Evolutionary conservation across 306 rosid species (phyloP).

Genomic region (Pyrus communis): DNA sequence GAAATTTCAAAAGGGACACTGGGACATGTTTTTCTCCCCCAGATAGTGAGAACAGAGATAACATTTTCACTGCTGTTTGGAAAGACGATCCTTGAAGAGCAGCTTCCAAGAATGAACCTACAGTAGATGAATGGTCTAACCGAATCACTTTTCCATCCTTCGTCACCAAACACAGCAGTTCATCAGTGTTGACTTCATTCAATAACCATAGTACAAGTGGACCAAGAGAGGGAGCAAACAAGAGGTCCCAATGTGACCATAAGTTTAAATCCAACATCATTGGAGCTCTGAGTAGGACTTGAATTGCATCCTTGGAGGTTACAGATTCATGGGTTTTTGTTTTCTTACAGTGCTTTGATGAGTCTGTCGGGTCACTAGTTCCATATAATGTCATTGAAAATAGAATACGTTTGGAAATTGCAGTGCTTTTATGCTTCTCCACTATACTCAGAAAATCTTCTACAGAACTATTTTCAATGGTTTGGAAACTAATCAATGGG

Average conservation of each 20-base stretch:
- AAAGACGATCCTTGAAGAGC: slow-evolving; percentile 70
- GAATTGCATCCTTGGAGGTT: slow-evolving; percentile 57
- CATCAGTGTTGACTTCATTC: slow-evolving; percentile 56
- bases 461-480: slow-evolving; percentile 40
- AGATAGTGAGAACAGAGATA: slow-evolving; percentile 53
- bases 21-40: slow-evolving; percentile 77
- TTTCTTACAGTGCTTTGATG: slow-evolving; percentile 25
- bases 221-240: slow-evolving; percentile 78
- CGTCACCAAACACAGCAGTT: slow-evolving; percentile 72
- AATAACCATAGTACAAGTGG: slow-evolving; percentile 73
- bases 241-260: slow-evolving; percentile 91
- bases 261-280: slow-evolving; percentile 71
- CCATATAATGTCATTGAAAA: slow-evolving; percentile 63
- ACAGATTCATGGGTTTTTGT: slow-evolving; percentile 27
- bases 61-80: slow-evolving; percentile 64
- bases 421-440: slow-evolving; percentile 31
- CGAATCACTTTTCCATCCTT: slow-evolving; percentile 75
- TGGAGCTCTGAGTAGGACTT: slow-evolving; percentile 63
- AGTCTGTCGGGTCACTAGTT: slow-evolving; percentile 31
- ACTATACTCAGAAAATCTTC: slow-evolving; percentile 45
- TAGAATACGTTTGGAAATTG: slow-evolving; percentile 51
- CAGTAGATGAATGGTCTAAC: slow-evolving; percentile 62
- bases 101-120: slow-evolving; percentile 71
- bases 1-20: slow-evolving; percentile 68
- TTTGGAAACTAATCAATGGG: slow-evolving; percentile 55